These are phyloP conservation scores for Pyrenula massariospora DNA, from an alignment of 495 filamentous ascomycete genomes.

Conservation along the genomic window DNA sequence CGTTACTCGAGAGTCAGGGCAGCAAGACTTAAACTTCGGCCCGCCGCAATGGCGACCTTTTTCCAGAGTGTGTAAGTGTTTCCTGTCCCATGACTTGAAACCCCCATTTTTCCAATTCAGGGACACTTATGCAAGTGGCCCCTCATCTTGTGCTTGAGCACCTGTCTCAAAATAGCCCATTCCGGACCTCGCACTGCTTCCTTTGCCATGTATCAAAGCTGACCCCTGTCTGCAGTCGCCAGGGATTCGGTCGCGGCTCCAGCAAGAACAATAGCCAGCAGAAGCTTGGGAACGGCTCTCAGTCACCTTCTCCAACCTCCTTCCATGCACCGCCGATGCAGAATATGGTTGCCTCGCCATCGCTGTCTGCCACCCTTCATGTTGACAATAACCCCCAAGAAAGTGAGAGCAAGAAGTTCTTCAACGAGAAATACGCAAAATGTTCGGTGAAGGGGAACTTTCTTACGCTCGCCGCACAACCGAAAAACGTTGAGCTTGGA, in stretches of 20 bases:
- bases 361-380: constrained; percentile 36
- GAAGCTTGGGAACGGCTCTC: constrained; percentile 35
- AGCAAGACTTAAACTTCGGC: not conserved
- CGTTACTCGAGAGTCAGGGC: not conserved
- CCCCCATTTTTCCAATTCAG: constrained; percentile 26
- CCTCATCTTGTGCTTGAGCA: constrained; percentile 20
- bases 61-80: constrained; percentile 69
- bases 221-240: constrained; percentile 22
- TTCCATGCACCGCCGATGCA: constrained; percentile 23
- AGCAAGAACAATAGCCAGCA: constrained; percentile 37
- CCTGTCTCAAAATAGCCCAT: constrained; percentile 1
- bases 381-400: constrained; percentile 46
- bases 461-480: constrained; percentile 83
- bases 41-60: constrained; percentile 55
- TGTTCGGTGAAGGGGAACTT: constrained; percentile 94
- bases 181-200: not conserved
- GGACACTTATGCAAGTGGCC: constrained; percentile 24
- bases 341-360: constrained; percentile 40
- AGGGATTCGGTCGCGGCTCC: constrained; percentile 40
- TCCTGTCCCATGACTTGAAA: constrained; percentile 8
- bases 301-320: constrained; percentile 36
- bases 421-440: constrained; percentile 68
- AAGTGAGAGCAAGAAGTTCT: constrained; percentile 49
- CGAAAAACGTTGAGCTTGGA: constrained; percentile 76
- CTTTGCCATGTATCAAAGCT: constrained; percentile 3